Evolutionary conservation across 768 basidiomycete species (phyloP).

Genomic region (Mrakia blollopis): DNA sequence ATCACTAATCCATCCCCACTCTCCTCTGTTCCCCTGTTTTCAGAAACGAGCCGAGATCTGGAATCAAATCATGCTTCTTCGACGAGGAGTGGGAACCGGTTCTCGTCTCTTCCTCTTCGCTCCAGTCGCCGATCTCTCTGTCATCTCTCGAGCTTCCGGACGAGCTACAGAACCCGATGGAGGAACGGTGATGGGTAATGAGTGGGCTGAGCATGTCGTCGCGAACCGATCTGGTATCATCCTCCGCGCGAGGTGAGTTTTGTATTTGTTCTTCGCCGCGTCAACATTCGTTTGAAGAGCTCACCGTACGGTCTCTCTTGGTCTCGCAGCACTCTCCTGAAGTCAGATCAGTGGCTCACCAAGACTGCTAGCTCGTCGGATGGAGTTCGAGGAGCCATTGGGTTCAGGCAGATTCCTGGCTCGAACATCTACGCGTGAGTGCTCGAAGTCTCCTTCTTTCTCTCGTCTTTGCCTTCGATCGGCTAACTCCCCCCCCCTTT

Average conservation of each 20-base stretch:
- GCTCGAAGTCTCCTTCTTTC: background rate
- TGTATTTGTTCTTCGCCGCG: background rate
- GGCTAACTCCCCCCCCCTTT: too few relatives aligned
- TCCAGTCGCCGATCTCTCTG: constrained; percentile 80
- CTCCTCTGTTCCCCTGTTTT: constrained; percentile 11
- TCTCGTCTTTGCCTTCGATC: too few relatives aligned
- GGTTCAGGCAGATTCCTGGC: constrained; percentile 77
- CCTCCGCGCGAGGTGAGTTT: constrained; percentile 70
- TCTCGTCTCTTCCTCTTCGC: constrained; percentile 83
- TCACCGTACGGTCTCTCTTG: background rate
- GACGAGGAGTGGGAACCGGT: constrained; percentile 61
- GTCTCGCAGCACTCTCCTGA: constrained; percentile 64
- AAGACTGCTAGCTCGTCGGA: constrained; percentile 41
- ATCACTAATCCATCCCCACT: background rate
- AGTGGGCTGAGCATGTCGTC: constrained; percentile 91
- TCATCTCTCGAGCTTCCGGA: constrained; percentile 54
- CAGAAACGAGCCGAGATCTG: constrained; percentile 81
- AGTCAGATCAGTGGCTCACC: constrained; percentile 84
- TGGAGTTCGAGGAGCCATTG: constrained; percentile 84
- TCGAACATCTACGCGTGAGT: constrained; percentile 74
- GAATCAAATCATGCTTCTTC: constrained; percentile 83
- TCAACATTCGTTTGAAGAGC: background rate
- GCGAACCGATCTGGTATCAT: constrained; percentile 93
- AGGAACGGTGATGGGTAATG: constrained; percentile 84
- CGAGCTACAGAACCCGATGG: constrained; percentile 65